Evolutionary conservation across 768 basidiomycete genomes (phyloP).

Genomic region (Russula earlei): DNA sequence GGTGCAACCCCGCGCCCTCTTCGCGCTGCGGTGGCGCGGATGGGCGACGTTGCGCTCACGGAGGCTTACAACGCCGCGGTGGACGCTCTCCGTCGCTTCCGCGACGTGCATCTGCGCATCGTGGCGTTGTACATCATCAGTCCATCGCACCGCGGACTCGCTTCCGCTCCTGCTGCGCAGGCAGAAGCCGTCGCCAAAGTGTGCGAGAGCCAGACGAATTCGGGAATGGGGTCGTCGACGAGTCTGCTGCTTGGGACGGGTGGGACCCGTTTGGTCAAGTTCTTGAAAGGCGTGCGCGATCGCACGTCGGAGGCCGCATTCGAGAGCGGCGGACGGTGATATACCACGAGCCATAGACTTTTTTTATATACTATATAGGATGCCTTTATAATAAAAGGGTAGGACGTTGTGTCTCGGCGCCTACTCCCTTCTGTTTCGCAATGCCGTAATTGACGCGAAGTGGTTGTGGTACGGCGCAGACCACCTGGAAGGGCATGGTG

Average conservation of each 20-base stretch:
- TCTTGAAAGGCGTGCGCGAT: slow-evolving; percentile 48
- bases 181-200: not conserved
- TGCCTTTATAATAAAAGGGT: no score
- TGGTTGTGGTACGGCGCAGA: no score
- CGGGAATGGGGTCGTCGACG: slow-evolving; percentile 12
- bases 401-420: no score
- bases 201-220: not conserved
- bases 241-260: slow-evolving; percentile 41
- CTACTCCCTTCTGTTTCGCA: no score
- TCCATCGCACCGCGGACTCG: slow-evolving; percentile 30
- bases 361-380: no score
- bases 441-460: no score
- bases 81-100: slow-evolving; percentile 41
- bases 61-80: slow-evolving; percentile 44
- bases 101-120: slow-evolving; percentile 50
- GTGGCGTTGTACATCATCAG: slow-evolving; percentile 47
- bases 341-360: not conserved
- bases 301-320: slow-evolving; percentile 34
- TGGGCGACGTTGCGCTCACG: slow-evolving; percentile 20
- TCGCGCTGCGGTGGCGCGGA: slow-evolving; percentile 32
- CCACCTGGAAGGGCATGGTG: no score
- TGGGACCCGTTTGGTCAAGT: slow-evolving; percentile 45
- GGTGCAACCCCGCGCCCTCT: slow-evolving; percentile 38
- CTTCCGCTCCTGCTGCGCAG: not conserved
- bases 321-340: not conserved